A percentile compares a stretch with the other conserved stretches of the same genome.
phyloP scores from a whole-genome alignment of 139 green algal species.

The Ulvella scutata region DNA sequence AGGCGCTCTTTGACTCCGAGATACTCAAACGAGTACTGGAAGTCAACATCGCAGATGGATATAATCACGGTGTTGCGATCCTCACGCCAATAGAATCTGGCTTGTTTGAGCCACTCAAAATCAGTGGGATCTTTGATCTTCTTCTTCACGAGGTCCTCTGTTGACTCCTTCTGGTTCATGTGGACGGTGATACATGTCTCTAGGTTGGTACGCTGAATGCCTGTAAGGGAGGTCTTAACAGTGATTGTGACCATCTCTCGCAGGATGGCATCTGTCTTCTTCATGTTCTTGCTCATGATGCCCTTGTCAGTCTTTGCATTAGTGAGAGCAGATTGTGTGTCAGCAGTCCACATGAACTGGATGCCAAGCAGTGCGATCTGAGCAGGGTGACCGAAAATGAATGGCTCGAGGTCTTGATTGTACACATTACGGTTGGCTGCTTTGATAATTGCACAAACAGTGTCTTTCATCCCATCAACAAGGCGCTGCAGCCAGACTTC shows the following conservation, averaged over 20 bases:
- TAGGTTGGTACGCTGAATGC: conserved; percentile 77
- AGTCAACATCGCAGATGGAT: conserved; percentile 93
- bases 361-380: conserved; percentile 80
- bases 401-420: conserved; percentile 56
- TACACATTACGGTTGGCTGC: conserved; percentile 57
- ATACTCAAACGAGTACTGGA: conserved; percentile 94
- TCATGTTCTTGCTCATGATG: conserved; percentile 70
- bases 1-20: conserved; percentile 89
- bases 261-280: conserved; percentile 61
- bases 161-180: conserved; percentile 93
- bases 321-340: conserved; percentile 57
- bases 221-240: conserved; percentile 52
- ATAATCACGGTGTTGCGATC: conserved; percentile 85
- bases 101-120: conserved; percentile 97
- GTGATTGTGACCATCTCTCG: conserved; percentile 77
- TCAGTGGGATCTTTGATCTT: conserved; percentile 86
- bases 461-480: conserved; percentile 83
- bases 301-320: conserved; percentile 71
- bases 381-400: conserved; percentile 77
- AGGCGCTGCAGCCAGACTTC: conserved; percentile 89
- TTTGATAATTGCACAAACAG: conserved; percentile 69
- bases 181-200: conserved; percentile 95
- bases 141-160: conserved; percentile 77
- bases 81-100: conserved; percentile 87
- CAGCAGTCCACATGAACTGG: conserved; percentile 89